phyloP scores from a whole-genome alignment of 2,329 filamentous ascomycete species.

The Mariannaea sp. region DNA sequence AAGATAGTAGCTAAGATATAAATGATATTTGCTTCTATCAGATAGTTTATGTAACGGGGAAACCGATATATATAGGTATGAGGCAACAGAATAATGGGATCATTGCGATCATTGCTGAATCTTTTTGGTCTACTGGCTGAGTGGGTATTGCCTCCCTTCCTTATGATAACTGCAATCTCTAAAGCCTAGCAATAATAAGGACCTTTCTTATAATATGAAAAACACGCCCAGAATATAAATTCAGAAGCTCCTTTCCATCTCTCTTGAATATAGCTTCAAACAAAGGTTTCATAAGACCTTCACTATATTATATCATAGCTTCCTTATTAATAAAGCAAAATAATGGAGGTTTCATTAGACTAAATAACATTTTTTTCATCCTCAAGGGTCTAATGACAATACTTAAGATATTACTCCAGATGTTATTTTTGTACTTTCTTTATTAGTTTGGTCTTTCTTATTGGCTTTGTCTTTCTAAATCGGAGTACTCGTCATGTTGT shows the following conservation, averaged over 20 bases:
- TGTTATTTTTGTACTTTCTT: not conserved
- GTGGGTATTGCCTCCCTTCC: too few species aligned
- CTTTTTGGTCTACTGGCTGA: too few species aligned
- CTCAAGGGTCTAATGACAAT: slow-evolving; percentile 11
- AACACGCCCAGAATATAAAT: too few species aligned
- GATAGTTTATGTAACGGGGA: too few species aligned
- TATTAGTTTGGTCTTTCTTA: slow-evolving; percentile 13
- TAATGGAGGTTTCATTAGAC: slow-evolving; percentile 22
- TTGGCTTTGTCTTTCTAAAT: slow-evolving; percentile 14
- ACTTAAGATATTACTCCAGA: not conserved
- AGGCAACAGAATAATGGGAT: too few species aligned
- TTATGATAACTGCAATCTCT: slow-evolving; percentile 21
- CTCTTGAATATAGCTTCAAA: too few species aligned
- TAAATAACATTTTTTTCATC: slow-evolving; percentile 25
- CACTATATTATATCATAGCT: slow-evolving; percentile 3
- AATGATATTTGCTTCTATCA: too few species aligned
- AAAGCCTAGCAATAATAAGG: slow-evolving; percentile 22
- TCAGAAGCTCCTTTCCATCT: too few species aligned
- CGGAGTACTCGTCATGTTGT: not conserved
- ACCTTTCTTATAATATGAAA: slow-evolving; percentile 24
- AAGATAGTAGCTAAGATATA: too few species aligned
- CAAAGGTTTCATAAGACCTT: too few species aligned
- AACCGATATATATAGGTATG: too few species aligned
- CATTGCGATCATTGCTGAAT: too few species aligned
- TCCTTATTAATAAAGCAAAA: slow-evolving; percentile 10